phyloP scores from a whole-genome alignment of 169 alveolate genomes.

The Plasmodium inui region DNA sequence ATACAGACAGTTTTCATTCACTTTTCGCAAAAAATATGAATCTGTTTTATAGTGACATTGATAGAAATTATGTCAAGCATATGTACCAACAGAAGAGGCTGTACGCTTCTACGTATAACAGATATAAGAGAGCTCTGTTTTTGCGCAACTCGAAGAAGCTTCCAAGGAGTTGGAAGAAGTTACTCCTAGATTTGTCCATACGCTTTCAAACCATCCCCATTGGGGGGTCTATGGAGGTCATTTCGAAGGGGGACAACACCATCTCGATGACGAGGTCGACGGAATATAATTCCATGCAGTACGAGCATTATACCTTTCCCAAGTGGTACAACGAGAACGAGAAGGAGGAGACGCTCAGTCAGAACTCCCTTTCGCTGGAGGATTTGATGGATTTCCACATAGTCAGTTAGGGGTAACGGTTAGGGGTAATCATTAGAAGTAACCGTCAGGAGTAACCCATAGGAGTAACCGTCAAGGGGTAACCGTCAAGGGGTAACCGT shows the following conservation, averaged over 20 bases:
- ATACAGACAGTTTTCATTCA: conserved; percentile 53
- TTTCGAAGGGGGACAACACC: conserved; percentile 27
- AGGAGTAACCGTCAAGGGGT: background rate
- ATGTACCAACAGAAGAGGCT: conserved; percentile 69
- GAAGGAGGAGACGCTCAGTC: conserved; percentile 32
- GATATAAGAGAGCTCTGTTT: conserved; percentile 46
- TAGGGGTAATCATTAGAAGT: background rate
- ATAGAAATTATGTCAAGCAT: conserved; percentile 58
- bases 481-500: background rate
- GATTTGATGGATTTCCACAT: conserved; percentile 60
- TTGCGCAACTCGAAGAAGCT: conserved; percentile 41
- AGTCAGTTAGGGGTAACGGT: background rate
- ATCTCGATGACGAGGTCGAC: conserved; percentile 62
- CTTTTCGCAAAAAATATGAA: conserved; percentile 30
- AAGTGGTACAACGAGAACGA: conserved; percentile 48
- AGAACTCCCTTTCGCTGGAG: conserved; percentile 14
- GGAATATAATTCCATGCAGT: conserved; percentile 45
- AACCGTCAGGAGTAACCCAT: background rate
- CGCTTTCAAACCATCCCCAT: conserved; percentile 69
- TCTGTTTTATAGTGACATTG: conserved; percentile 49
- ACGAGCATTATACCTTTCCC: conserved; percentile 67
- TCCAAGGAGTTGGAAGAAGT: conserved; percentile 60
- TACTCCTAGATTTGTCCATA: conserved; percentile 31
- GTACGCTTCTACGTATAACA: conserved; percentile 40
- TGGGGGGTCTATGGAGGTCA: conserved; percentile 52